Conservation (phyloP, 805 yeast genomes). For the Lachancea sp. region DNA sequence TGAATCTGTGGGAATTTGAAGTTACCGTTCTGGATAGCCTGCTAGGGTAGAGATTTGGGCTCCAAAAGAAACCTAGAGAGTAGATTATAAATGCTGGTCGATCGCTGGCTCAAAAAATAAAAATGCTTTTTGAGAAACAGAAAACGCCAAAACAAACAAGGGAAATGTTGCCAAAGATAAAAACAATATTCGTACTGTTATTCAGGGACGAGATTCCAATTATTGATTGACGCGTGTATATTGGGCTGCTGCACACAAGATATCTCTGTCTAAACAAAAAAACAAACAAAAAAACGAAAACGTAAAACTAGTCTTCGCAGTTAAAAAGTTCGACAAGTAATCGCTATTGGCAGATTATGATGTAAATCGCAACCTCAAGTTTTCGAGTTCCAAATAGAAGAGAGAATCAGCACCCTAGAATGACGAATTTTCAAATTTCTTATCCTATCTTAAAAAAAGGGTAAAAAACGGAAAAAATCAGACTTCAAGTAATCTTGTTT, state of each 20-base stretch:
- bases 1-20: no score
- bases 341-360: no score
- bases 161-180: not conserved
- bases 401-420: no score
- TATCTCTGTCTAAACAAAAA: slow-evolving; percentile 9
- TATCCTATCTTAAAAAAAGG: no score
- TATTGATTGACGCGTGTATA: slow-evolving; percentile 3
- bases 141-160: not conserved
- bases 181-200: not conserved
- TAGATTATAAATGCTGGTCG: slow-evolving; percentile 6
- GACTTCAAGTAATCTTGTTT: no score
- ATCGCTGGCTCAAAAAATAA: no score
- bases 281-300: no score
- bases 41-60: slow-evolving; percentile 9
- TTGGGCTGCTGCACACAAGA: slow-evolving; percentile 8
- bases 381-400: not conserved
- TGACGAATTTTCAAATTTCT: no score
- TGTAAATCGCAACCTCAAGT: no score
- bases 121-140: not conserved
- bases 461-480: no score
- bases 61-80: slow-evolving; percentile 2
- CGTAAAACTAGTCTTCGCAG: slow-evolving; percentile 1
- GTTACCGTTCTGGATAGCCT: not conserved
- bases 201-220: not conserved
- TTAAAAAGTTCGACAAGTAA: not conserved